phyloP scores from a whole-genome alignment of 2,329 filamentous ascomycete genomes.

The Fusarium dlaminii region DNA sequence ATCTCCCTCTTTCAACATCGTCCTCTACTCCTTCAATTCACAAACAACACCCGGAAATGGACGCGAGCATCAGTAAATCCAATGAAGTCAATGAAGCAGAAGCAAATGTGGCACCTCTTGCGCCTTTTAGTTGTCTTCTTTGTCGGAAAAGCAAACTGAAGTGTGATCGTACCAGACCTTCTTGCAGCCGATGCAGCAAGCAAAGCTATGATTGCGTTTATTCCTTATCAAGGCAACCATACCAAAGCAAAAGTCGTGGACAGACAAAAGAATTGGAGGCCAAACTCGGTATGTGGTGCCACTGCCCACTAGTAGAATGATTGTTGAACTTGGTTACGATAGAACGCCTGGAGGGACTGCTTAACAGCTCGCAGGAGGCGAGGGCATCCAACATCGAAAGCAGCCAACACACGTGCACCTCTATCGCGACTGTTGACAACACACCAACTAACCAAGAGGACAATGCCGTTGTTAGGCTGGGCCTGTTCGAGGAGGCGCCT shows the following conservation, averaged over 20 bases:
- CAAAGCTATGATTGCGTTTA: constrained; percentile 11
- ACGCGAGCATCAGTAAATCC: too few species aligned
- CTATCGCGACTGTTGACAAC: too few species aligned
- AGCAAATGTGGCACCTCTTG: background rate
- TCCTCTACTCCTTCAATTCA: background rate
- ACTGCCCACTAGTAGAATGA: too few species aligned
- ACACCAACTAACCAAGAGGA: background rate
- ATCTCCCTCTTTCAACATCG: background rate
- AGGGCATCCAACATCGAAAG: too few species aligned
- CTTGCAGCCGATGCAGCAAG: constrained; percentile 12
- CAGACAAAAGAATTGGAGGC: constrained; percentile 6
- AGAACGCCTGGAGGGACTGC: constrained; percentile 7
- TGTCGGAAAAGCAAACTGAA: constrained; percentile 19
- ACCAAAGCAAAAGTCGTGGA: background rate
- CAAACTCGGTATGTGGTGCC: background rate
- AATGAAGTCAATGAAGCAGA: background rate
- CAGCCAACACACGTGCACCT: background rate
- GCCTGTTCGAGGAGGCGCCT: background rate
- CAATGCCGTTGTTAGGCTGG: background rate
- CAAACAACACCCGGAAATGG: background rate
- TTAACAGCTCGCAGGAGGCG: background rate
- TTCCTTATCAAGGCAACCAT: constrained; percentile 2
- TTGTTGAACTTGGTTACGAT: background rate
- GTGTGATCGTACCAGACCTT: constrained; percentile 8
- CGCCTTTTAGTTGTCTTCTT: constrained; percentile 8